Conservation (phyloP, 371 early-diverging fungal genomes). For the Rhizomucor miehei region DNA sequence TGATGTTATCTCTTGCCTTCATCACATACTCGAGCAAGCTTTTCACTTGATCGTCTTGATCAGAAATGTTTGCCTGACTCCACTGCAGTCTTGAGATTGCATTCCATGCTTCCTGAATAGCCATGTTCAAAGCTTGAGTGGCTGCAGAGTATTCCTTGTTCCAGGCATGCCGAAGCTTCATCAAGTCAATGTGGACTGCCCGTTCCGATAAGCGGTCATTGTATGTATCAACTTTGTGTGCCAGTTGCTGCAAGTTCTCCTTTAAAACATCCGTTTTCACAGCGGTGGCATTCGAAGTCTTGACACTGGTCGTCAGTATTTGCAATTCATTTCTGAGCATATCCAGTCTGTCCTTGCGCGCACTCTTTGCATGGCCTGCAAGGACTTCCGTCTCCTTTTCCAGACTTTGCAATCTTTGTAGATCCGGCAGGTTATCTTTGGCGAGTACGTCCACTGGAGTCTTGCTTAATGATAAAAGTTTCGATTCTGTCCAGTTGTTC, state of each 20-base stretch:
- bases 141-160: conserved; percentile 22
- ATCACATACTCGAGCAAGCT: too few relatives aligned
- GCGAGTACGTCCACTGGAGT: conserved; percentile 31
- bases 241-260: conserved; percentile 10
- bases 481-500: conserved; percentile 29
- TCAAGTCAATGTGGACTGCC: conserved; percentile 18
- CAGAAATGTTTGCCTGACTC: conserved; percentile 10
- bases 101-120: conserved; percentile 28
- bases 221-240: conserved; percentile 8
- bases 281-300: conserved; percentile 10
- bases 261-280: conserved; percentile 6
- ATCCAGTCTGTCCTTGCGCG: not conserved
- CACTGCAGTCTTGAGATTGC: conserved; percentile 33
- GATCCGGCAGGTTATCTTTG: too few relatives aligned
- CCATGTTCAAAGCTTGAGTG: conserved; percentile 17
- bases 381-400: too few relatives aligned
- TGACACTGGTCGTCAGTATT: conserved; percentile 10
- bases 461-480: conserved; percentile 17
- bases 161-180: conserved; percentile 29
- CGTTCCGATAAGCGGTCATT: conserved; percentile 7
- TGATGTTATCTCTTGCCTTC: too few relatives aligned
- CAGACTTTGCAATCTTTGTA: too few relatives aligned
- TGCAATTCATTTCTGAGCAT: conserved; percentile 21
- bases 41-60: not conserved
- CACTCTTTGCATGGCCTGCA: too few relatives aligned